phyloP scores from a whole-genome alignment of 306 rosid species.

The Alnus rubra region DNA sequence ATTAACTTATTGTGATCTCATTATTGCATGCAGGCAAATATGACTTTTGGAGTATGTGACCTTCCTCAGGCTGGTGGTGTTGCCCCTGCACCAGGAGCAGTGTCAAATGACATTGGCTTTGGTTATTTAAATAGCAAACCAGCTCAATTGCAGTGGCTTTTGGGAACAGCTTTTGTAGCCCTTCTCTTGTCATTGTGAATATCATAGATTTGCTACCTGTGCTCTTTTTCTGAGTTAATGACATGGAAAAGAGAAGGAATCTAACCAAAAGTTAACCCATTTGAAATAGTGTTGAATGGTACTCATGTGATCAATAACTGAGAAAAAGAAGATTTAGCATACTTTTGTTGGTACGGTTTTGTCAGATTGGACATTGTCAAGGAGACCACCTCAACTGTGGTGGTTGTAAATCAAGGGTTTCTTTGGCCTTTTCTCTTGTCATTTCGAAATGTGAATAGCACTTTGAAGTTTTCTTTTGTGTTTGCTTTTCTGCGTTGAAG shows the following conservation, averaged over 20 bases:
- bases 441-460: not conserved
- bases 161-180: slow-evolving; percentile 26
- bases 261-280: slow-evolving; percentile 2
- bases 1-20: not conserved
- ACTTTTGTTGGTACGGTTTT: not conserved
- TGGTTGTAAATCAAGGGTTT: no score
- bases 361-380: not conserved
- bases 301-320: slow-evolving; percentile 8
- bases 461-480: not conserved
- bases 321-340: not conserved
- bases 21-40: slow-evolving; percentile 52
- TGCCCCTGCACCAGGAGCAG: slow-evolving; percentile 22
- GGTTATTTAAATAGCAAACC: slow-evolving; percentile 34
- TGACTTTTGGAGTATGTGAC: slow-evolving; percentile 57
- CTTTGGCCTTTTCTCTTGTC: not conserved
- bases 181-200: slow-evolving; percentile 31
- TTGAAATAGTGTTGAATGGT: not conserved
- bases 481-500: not conserved
- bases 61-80: slow-evolving; percentile 40
- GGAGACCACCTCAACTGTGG: not conserved
- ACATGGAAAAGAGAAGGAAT: slow-evolving; percentile 1
- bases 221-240: not conserved
- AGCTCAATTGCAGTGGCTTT: slow-evolving; percentile 28
- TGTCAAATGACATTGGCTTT: slow-evolving; percentile 20
- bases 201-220: no score